Percentiles rank a stretch among this genome's conserved stretches.
These are phyloP conservation scores for Suillus alpinus DNA, from an alignment of 768 basidiomycete species.

Conservation along the genomic window DNA sequence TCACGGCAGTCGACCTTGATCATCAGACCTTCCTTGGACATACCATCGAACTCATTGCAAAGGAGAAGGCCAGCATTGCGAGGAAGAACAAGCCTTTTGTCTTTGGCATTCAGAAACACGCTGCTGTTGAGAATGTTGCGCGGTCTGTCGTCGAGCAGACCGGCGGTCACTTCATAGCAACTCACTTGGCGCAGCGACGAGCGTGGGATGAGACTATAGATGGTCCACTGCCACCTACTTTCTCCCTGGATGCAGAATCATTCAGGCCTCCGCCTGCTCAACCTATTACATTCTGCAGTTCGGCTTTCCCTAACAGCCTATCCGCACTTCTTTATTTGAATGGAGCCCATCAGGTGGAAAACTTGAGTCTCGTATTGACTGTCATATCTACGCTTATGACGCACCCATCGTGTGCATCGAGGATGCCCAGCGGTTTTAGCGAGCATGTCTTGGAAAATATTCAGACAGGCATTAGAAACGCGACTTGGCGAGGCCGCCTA, in stretches of 20 bases:
- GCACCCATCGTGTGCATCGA: slow-evolving; percentile 27
- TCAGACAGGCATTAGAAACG: slow-evolving; percentile 51
- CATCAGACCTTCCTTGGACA: slow-evolving; percentile 88
- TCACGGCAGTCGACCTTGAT: slow-evolving; percentile 89
- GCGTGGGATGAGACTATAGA: slow-evolving; percentile 32
- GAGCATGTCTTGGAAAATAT: slow-evolving; percentile 47
- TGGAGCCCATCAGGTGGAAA: slow-evolving; percentile 83
- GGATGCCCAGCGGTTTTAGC: background rate
- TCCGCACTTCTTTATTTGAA: slow-evolving; percentile 58
- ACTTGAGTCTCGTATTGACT: slow-evolving; percentile 68
- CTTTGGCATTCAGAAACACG: slow-evolving; percentile 59
- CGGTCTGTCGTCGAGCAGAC: slow-evolving; percentile 38
- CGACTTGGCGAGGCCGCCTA: slow-evolving; percentile 81
- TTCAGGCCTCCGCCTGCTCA: slow-evolving; percentile 37
- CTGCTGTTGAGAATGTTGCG: slow-evolving; percentile 45
- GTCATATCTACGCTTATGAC: slow-evolving; percentile 57
- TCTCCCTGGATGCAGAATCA: slow-evolving; percentile 29
- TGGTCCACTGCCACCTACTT: slow-evolving; percentile 26
- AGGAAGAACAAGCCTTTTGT: slow-evolving; percentile 60
- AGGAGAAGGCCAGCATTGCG: slow-evolving; percentile 82
- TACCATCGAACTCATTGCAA: slow-evolving; percentile 70
- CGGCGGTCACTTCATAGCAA: slow-evolving; percentile 42
- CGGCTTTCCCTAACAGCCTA: slow-evolving; percentile 45
- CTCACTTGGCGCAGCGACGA: slow-evolving; percentile 32
- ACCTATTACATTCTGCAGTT: slow-evolving; percentile 41